These are phyloP conservation scores for Emydomyces testavorans DNA, from an alignment of 2,329 filamentous ascomycete species.

Conservation along the genomic window DNA sequence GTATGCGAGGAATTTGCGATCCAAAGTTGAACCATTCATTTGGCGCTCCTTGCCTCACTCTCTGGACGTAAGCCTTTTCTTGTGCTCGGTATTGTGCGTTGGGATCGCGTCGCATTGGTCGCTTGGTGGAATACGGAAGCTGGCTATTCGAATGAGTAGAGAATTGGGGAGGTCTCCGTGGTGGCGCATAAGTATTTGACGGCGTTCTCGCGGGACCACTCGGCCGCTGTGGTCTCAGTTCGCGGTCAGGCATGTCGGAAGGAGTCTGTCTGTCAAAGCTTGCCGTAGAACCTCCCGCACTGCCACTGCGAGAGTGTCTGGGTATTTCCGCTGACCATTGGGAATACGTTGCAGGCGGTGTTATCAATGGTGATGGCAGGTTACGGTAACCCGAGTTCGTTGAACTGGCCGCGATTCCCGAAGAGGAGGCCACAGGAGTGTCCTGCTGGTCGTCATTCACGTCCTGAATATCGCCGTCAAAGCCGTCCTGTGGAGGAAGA, in stretches of 20 bases:
- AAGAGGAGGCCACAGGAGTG: neutral
- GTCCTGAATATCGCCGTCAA: conserved; percentile 5
- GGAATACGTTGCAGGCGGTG: conserved; percentile 12
- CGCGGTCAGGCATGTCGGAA: conserved; percentile 25
- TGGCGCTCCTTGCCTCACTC: conserved; percentile 68
- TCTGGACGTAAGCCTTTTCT: conserved; percentile 89
- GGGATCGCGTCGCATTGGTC: conserved; percentile 48
- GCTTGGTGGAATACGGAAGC: conserved; percentile 47
- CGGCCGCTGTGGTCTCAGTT: conserved; percentile 51
- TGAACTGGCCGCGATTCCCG: neutral
- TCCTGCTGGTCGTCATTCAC: conserved; percentile 1
- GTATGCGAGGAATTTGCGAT: conserved; percentile 42
- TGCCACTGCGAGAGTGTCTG: conserved; percentile 35
- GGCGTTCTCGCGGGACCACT: conserved; percentile 59
- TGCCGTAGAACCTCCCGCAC: conserved; percentile 31
- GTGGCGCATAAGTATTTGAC: conserved; percentile 65
- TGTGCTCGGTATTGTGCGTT: conserved; percentile 68
- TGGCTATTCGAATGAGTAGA: conserved; percentile 39
- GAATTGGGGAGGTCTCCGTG: conserved; percentile 44
- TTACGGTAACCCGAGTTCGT: neutral
- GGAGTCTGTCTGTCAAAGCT: conserved; percentile 25
- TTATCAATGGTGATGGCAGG: neutral
- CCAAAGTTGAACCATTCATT: conserved; percentile 58
- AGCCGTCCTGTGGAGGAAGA: conserved; percentile 8
- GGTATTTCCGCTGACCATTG: conserved; percentile 12